phyloP scores from a whole-genome alignment of 2,329 filamentous ascomycete species.

The Harringtonia lauricola region DNA sequence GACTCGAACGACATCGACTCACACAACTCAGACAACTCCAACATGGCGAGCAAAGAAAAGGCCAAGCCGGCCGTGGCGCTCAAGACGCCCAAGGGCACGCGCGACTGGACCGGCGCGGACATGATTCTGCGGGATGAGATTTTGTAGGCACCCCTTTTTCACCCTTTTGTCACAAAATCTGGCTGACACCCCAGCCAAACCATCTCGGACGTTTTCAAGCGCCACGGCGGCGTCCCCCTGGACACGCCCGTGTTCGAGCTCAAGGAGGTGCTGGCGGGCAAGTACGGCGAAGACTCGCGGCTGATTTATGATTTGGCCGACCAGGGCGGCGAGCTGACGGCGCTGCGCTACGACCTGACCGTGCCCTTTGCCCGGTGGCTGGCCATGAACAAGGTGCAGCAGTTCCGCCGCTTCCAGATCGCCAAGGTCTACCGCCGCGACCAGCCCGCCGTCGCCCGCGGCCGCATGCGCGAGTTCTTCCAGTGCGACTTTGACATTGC shows the following conservation, averaged over 20 bases:
- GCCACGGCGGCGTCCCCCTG: slow-evolving; percentile 59
- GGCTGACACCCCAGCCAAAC: slow-evolving; percentile 10
- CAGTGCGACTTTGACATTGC: slow-evolving; percentile 97
- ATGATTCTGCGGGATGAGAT: slow-evolving; percentile 60
- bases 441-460: slow-evolving; percentile 64
- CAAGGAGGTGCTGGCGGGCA: slow-evolving; percentile 49
- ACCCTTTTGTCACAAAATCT: too few species aligned
- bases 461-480: slow-evolving; percentile 91
- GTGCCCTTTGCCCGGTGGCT: slow-evolving; percentile 70
- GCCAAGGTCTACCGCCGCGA: slow-evolving; percentile 66
- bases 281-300: slow-evolving; percentile 61
- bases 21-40: background rate
- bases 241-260: slow-evolving; percentile 70
- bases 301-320: slow-evolving; percentile 64
- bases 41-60: slow-evolving; percentile 11
- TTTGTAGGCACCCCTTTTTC: slow-evolving; percentile 29
- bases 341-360: slow-evolving; percentile 63
- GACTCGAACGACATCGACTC: background rate
- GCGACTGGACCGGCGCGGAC: slow-evolving; percentile 57
- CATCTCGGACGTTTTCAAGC: slow-evolving; percentile 21
- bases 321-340: slow-evolving; percentile 73
- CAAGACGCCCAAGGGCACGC: slow-evolving; percentile 71
- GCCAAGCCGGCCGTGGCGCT: slow-evolving; percentile 28
- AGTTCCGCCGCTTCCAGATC: slow-evolving; percentile 90
- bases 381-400: slow-evolving; percentile 79